A percentile compares a stretch with the other conserved stretches of the same genome.
Evolutionary conservation across 768 basidiomycete species (phyloP).

Genomic region (Phylloporus rhodoxanthus): DNA sequence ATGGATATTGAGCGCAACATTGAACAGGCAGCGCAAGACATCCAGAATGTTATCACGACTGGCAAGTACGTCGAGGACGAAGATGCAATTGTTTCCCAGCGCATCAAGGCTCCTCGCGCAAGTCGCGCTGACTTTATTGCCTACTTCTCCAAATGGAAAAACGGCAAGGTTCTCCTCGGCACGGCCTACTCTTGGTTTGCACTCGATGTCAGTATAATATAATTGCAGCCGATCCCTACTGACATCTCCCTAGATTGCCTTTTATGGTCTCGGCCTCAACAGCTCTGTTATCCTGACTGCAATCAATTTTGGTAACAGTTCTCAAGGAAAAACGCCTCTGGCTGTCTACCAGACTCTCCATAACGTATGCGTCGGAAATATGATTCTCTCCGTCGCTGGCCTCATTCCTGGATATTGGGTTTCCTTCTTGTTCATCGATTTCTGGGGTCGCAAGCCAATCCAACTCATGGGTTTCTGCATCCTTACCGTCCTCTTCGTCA

Average conservation of each 20-base stretch:
- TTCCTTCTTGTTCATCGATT: conserved; percentile 60
- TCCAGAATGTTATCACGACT: conserved; percentile 56
- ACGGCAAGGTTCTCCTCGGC: conserved; percentile 75
- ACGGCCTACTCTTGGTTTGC: conserved; percentile 86
- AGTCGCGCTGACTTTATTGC: conserved; percentile 57
- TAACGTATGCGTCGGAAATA: conserved; percentile 68
- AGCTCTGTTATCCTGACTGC: conserved; percentile 66
- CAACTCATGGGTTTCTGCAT: conserved; percentile 72
- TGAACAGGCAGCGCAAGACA: conserved; percentile 66
- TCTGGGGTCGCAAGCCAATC: conserved; percentile 77
- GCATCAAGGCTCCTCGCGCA: conserved; percentile 65
- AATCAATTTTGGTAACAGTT: conserved; percentile 56
- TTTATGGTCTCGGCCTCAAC: conserved; percentile 86
- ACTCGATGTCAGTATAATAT: conserved; percentile 53
- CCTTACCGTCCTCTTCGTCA: conserved; percentile 60
- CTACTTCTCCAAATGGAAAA: conserved; percentile 70
- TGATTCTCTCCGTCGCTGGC: conserved; percentile 71
- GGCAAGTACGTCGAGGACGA: conserved; percentile 48
- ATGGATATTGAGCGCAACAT: conserved; percentile 89
- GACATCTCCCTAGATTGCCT: conserved; percentile 56
- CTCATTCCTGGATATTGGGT: conserved; percentile 72
- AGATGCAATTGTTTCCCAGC: conserved; percentile 42
- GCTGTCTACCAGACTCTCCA: conserved; percentile 52
- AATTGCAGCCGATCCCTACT: background rate
- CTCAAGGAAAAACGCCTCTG: conserved; percentile 22